Conservation (phyloP, 352 stramenopile species). For the Pythium sukuiense region DNA sequence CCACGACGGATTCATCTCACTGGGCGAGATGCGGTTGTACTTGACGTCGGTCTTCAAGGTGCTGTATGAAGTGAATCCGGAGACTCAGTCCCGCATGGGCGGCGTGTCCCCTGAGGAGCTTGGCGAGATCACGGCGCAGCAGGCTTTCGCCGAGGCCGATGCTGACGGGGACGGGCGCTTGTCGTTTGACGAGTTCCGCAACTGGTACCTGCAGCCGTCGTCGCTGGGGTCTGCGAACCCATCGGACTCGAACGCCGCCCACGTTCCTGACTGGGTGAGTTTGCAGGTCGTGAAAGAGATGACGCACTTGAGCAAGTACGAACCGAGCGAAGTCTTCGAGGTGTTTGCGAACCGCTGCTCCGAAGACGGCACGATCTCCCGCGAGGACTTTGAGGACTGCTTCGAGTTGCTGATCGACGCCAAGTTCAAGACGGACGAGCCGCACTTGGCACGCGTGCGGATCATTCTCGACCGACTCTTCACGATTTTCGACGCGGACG, state of each 20-base stretch:
- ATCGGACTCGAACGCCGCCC: neutral
- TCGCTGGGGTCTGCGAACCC: slow-evolving; percentile 13
- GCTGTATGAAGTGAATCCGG: slow-evolving; percentile 80
- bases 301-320: slow-evolving; percentile 81
- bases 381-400: slow-evolving; percentile 80
- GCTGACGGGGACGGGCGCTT: slow-evolving; percentile 72
- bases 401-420: slow-evolving; percentile 85
- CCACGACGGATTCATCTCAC: slow-evolving; percentile 81
- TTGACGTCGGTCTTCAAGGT: slow-evolving; percentile 87
- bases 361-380: slow-evolving; percentile 77
- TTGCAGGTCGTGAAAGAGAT: slow-evolving; percentile 82
- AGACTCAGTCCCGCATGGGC: slow-evolving; percentile 54
- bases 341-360: slow-evolving; percentile 82
- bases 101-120: slow-evolving; percentile 73
- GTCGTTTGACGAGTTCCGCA: slow-evolving; percentile 82
- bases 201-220: slow-evolving; percentile 70
- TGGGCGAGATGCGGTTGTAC: slow-evolving; percentile 84
- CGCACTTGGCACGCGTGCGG: slow-evolving; percentile 56
- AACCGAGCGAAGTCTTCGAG: slow-evolving; percentile 83
- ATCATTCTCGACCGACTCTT: slow-evolving; percentile 82
- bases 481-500: slow-evolving; percentile 77
- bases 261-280: slow-evolving; percentile 64
- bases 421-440: slow-evolving; percentile 71
- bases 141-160: slow-evolving; percentile 83
- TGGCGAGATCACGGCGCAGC: slow-evolving; percentile 69